Conservation (phyloP, 1,284 basidiomycete genomes). For the Austroboletus niveus region DNA sequence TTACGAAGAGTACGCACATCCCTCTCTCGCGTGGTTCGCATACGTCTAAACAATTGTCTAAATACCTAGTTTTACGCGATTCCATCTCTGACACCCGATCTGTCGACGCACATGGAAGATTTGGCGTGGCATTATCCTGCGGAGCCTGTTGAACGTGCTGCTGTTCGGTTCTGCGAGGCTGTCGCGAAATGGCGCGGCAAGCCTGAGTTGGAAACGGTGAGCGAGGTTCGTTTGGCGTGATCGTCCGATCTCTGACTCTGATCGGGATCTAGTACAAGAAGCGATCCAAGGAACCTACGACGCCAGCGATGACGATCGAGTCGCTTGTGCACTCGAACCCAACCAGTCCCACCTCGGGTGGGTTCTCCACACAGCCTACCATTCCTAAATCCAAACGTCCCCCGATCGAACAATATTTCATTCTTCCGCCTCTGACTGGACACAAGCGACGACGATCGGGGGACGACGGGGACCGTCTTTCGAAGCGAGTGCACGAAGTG, state of each 20-base stretch:
- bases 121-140: slow-evolving; percentile 76
- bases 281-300: slow-evolving; percentile 35
- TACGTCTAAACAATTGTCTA: not conserved
- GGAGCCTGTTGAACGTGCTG: slow-evolving; percentile 75
- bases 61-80: slow-evolving; percentile 67
- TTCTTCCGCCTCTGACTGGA: slow-evolving; percentile 25
- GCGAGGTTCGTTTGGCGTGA: slow-evolving; percentile 15
- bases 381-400: slow-evolving; percentile 26
- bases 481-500: slow-evolving; percentile 24
- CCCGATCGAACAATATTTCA: slow-evolving; percentile 44
- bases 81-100: slow-evolving; percentile 62
- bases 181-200: slow-evolving; percentile 77
- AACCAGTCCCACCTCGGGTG: slow-evolving; percentile 44
- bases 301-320: slow-evolving; percentile 53
- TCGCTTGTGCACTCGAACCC: slow-evolving; percentile 63
- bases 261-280: slow-evolving; percentile 53
- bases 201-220: slow-evolving; percentile 75
- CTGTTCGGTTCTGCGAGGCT: slow-evolving; percentile 75
- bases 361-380: slow-evolving; percentile 9
- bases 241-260: slow-evolving; percentile 5
- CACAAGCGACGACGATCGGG: slow-evolving; percentile 33
- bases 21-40: not conserved
- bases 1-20: slow-evolving; percentile 56
- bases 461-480: slow-evolving; percentile 26
- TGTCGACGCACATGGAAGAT: slow-evolving; percentile 77